Percentiles rank a stretch among this genome's conserved stretches.
Evolutionary conservation across 2,329 filamentous ascomycete species (phyloP).

Genomic region (Fonsecaea nubica): DNA sequence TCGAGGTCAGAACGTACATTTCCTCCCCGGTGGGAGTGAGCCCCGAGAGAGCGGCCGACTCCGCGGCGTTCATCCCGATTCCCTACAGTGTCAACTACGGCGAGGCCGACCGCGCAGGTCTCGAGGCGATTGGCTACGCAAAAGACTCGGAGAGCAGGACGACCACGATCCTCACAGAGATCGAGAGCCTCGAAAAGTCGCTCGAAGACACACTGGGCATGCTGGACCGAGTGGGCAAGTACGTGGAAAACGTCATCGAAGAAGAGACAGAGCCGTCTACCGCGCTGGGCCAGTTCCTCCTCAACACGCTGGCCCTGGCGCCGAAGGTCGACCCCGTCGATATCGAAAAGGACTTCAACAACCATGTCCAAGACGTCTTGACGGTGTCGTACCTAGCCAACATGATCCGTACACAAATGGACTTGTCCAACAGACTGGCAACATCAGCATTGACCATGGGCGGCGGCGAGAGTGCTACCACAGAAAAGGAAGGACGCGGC

Average conservation of each 20-base stretch:
- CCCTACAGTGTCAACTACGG: constrained; percentile 92
- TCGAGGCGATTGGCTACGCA: constrained; percentile 84
- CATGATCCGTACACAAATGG: constrained; percentile 98
- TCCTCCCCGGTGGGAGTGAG: constrained; percentile 93
- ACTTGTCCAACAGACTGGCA: constrained; percentile 91
- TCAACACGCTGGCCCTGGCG: constrained; percentile 89
- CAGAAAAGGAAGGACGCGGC: constrained; percentile 49
- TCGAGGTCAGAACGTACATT: constrained; percentile 93
- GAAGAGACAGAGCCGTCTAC: constrained; percentile 95
- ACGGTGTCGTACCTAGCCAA: constrained; percentile 98
- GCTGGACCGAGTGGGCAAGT: constrained; percentile 88
- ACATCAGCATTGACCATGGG: constrained; percentile 72
- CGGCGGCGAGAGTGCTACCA: constrained; percentile 50
- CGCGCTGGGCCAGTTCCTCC: constrained; percentile 89
- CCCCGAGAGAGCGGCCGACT: constrained; percentile 91
- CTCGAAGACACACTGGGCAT: constrained; percentile 87
- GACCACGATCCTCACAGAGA: constrained; percentile 78
- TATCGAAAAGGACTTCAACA: constrained; percentile 99
- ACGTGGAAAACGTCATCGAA: constrained; percentile 87
- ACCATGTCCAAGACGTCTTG: constrained; percentile 98
- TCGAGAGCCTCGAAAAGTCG: constrained; percentile 84
- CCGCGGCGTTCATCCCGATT: constrained; percentile 95
- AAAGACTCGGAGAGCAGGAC: constrained; percentile 78
- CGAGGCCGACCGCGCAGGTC: constrained; percentile 75
- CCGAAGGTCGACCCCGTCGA: constrained; percentile 91